Conservation (phyloP, 176 grass and related monocot species). For the Leersia perrieri region DNA sequence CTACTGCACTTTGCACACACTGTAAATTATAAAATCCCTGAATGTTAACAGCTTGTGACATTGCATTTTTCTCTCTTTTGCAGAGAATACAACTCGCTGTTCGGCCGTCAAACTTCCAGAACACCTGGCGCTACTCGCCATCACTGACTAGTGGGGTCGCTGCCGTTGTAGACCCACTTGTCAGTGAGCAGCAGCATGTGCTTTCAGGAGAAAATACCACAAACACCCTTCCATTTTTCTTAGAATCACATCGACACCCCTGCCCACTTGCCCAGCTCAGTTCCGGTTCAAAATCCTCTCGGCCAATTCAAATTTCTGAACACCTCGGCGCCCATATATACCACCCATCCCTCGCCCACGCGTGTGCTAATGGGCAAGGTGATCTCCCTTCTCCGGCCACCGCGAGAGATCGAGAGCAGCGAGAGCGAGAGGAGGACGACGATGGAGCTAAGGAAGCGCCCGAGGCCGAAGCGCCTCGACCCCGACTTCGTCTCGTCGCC, state of each 20-base stretch:
- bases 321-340: conserved; percentile 38
- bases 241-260: not conserved
- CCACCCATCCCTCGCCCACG: not conserved
- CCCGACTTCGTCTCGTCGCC: conserved; percentile 50
- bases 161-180: not conserved
- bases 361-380: conserved; percentile 53
- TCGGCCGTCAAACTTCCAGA: not conserved
- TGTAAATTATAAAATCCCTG: not conserved
- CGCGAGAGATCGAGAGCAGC: conserved; percentile 13
- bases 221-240: not conserved
- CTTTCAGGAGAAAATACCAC: not conserved
- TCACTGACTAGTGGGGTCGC: not conserved
- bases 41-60: too few species aligned
- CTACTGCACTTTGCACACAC: not conserved
- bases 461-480: conserved; percentile 30
- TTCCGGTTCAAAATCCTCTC: not conserved
- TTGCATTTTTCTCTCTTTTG: not conserved
- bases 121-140: too few species aligned
- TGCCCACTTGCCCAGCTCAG: not conserved
- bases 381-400: conserved; percentile 45
- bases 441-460: conserved; percentile 52
- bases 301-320: conserved; percentile 64
- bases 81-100: not conserved
- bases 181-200: not conserved
- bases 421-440: conserved; percentile 6